phyloP scores from a whole-genome alignment of 352 stramenopile species.

The Phytophthora pini region DNA sequence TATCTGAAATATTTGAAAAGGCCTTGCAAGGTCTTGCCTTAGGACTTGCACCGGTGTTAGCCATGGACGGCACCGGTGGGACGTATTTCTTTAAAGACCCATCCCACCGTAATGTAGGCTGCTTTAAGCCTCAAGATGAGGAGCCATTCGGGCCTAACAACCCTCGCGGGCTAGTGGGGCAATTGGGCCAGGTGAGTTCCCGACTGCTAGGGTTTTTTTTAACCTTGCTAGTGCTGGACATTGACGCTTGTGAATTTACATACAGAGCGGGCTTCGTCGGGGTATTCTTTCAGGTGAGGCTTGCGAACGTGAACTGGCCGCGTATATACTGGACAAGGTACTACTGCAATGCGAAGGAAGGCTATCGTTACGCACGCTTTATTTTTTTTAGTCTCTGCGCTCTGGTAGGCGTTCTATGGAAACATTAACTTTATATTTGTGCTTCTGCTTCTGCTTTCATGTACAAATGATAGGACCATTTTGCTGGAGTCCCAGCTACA shows the following conservation, averaged over 20 bases:
- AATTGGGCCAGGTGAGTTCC: conserved; percentile 66
- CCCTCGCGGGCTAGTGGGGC: conserved; percentile 92
- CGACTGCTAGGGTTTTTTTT: neutral
- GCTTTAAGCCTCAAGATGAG: conserved; percentile 99
- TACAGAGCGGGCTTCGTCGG: conserved; percentile 82
- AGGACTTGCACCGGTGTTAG: conserved; percentile 91
- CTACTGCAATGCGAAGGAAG: neutral
- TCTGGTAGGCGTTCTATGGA: neutral
- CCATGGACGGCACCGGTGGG: conserved; percentile 96
- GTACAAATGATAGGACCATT: conserved; percentile 67
- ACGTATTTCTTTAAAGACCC: conserved; percentile 98
- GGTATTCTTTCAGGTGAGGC: conserved; percentile 96
- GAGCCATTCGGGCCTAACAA: conserved; percentile 99
- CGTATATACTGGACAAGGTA: conserved; percentile 96
- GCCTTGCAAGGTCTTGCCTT: conserved; percentile 91
- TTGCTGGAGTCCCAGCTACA: conserved; percentile 82
- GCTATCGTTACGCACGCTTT: neutral
- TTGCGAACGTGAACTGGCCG: conserved; percentile 97
- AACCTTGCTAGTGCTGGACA: neutral
- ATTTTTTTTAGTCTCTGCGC: neutral
- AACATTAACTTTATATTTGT: conserved; percentile 24
- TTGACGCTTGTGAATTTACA: conserved; percentile 1
- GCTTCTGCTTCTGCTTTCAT: conserved; percentile 38
- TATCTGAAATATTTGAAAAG: conserved; percentile 31
- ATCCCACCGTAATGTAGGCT: conserved; percentile 93